A percentile compares a stretch with the other conserved stretches of the same genome.
These are phyloP conservation scores for Colletotrichum sp. DNA, from an alignment of 2,329 filamentous ascomycete species.

Conservation along the genomic window DNA sequence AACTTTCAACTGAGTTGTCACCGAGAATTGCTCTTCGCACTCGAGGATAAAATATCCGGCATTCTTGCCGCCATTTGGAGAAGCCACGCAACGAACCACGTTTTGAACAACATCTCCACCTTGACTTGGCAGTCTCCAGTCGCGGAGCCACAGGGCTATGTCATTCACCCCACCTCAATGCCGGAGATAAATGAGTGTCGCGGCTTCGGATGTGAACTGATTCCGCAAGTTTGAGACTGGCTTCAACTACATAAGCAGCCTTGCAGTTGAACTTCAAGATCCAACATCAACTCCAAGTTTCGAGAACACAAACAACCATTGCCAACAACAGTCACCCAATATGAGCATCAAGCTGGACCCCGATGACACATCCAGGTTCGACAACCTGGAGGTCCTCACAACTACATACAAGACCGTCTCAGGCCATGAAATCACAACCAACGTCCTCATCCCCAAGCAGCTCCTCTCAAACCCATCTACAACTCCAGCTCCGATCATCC, in stretches of 20 bases:
- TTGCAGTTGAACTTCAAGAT: not conserved
- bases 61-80: not conserved
- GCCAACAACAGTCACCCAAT: not conserved
- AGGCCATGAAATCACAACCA: conserved; percentile 3
- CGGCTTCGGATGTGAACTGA: not conserved
- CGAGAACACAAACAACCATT: not conserved
- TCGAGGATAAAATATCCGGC: not conserved
- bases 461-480: conserved; percentile 15
- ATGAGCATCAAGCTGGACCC: not conserved
- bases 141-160: not conserved
- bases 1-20: not conserved
- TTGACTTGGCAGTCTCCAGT: not conserved
- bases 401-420: conserved; percentile 1
- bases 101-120: not conserved
- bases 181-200: not conserved
- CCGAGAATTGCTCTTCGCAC: not conserved
- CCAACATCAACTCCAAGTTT: not conserved
- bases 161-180: not conserved
- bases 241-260: not conserved
- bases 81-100: not conserved
- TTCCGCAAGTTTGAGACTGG: not conserved
- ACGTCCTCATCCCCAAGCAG: conserved; percentile 28
- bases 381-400: not conserved
- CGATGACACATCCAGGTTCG: not conserved
- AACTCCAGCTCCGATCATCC: not conserved